phyloP scores from a whole-genome alignment of 2,329 filamentous ascomycete species.

The Plectosphaerella plurivora region DNA sequence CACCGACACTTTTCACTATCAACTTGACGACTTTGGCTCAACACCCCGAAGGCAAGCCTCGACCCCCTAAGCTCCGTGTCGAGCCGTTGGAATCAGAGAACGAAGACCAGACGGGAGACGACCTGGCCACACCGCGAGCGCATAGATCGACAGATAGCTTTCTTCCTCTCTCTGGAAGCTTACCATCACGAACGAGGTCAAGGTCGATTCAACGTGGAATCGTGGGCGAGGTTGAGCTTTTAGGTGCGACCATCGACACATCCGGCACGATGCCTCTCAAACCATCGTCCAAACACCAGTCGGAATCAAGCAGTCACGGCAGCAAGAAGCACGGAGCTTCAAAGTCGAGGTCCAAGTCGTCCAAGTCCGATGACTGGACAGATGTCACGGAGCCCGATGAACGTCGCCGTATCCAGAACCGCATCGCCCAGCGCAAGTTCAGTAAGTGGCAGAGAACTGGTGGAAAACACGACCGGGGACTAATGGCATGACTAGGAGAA shows the following conservation, averaged over 20 bases:
- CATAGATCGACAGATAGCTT: neutral
- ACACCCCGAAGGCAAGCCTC: neutral
- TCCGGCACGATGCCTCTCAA: conserved; percentile 24
- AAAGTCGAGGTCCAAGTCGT: conserved; percentile 33
- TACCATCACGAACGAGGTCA: conserved; percentile 3
- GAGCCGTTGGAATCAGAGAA: neutral
- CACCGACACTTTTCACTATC: neutral
- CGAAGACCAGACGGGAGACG: neutral
- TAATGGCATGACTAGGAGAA: conserved; percentile 48
- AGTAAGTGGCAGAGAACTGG: conserved; percentile 43
- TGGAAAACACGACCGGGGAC: neutral
- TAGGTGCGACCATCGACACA: conserved; percentile 23
- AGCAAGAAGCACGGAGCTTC: conserved; percentile 17
- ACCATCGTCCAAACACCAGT: conserved; percentile 13
- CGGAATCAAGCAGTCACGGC: conserved; percentile 16
- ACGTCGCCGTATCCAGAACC: conserved; percentile 70
- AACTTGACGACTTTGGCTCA: neutral
- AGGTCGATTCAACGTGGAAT: conserved; percentile 10
- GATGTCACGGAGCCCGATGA: conserved; percentile 66
- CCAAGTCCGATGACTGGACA: conserved; percentile 61
- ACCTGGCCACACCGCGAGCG: neutral
- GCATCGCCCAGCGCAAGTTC: conserved; percentile 71
- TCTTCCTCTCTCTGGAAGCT: neutral
- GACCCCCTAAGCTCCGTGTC: neutral
- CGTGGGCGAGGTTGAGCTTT: conserved; percentile 13